These are phyloP conservation scores for Aspergillus ochraceoroseus DNA, from an alignment of 2,329 filamentous ascomycete species.

Conservation along the genomic window DNA sequence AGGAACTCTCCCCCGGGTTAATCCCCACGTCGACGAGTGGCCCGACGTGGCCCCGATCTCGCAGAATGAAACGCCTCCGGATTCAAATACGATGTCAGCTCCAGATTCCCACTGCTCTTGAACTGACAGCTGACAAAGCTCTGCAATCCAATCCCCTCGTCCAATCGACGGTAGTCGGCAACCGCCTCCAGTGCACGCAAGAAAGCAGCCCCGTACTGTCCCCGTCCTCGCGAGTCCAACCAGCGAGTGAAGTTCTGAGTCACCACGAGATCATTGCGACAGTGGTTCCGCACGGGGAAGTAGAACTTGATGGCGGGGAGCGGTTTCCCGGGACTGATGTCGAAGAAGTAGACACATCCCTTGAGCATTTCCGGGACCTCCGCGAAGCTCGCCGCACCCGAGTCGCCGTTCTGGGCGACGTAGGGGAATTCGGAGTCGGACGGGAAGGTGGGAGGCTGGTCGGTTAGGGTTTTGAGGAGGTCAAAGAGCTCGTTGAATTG, in stretches of 20 bases:
- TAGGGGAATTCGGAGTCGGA: conserved; percentile 1
- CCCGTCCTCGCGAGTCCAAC: conserved; percentile 3
- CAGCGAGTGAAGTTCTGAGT: conserved; percentile 4
- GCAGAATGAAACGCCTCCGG: conserved; percentile 9
- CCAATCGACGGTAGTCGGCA: conserved; percentile 6
- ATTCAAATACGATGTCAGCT: conserved; percentile 8
- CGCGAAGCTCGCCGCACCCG: neutral
- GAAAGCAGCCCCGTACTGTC: conserved; percentile 2
- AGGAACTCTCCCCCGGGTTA: neutral
- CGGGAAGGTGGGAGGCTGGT: conserved; percentile 1
- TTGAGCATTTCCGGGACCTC: neutral
- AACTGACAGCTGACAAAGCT: conserved; percentile 9
- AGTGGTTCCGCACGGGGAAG: conserved; percentile 7
- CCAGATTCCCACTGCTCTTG: neutral
- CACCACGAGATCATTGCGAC: conserved; percentile 5
- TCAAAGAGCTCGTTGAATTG: conserved; percentile 7
- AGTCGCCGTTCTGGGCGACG: neutral
- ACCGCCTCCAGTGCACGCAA: conserved; percentile 4
- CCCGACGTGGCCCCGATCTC: neutral
- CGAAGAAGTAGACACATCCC: conserved; percentile 9
- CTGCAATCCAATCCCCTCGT: conserved; percentile 3
- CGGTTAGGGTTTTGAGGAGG: conserved; percentile 6
- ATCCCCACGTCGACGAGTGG: conserved; percentile 7
- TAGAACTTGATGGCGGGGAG: conserved; percentile 5
- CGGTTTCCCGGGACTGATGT: conserved; percentile 1